phyloP scores from a whole-genome alignment of 108 stramenopile species.

The Stephanodiscus minutulus region DNA sequence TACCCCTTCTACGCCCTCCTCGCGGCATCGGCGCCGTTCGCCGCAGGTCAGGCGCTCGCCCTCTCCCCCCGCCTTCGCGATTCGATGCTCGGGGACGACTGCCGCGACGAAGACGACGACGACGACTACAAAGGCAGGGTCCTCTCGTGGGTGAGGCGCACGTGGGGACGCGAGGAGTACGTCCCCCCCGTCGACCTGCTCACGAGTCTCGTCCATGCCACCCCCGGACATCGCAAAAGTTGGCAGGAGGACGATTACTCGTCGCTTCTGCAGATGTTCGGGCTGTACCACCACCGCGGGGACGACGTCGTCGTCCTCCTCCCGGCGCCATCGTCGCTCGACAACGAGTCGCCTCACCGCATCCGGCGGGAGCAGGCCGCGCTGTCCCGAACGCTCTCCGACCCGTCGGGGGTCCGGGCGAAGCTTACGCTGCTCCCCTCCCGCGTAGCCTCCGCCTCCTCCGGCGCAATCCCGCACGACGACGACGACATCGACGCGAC shows the following conservation, averaged over 20 bases:
- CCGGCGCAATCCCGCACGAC: background rate
- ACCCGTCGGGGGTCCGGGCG: conserved; percentile 40
- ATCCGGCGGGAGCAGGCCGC: conserved; percentile 20
- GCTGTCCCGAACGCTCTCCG: conserved; percentile 33
- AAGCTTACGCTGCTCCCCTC: conserved; percentile 28
- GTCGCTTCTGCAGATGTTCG: conserved; percentile 28
- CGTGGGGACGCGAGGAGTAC: conserved; percentile 42
- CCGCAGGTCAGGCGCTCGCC: conserved; percentile 36
- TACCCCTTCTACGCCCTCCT: conserved; percentile 37
- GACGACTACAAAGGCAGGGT: background rate
- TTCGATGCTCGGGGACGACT: conserved; percentile 34
- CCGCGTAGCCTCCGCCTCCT: background rate
- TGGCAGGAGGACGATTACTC: conserved; percentile 44
- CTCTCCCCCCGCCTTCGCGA: conserved; percentile 39
- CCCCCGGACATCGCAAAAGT: conserved; percentile 19
- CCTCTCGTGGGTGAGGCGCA: conserved; percentile 17
- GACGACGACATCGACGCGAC: conserved; percentile 3
- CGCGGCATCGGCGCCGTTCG: conserved; percentile 35
- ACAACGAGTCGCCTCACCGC: conserved; percentile 28
- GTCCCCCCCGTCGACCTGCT: conserved; percentile 23
- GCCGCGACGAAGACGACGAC: background rate
- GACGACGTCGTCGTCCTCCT: background rate
- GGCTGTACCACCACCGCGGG: conserved; percentile 3
- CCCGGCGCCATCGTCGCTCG: conserved; percentile 34
- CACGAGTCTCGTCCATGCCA: background rate